These are phyloP conservation scores for Neoboletus brunneissimus DNA, from an alignment of 768 basidiomycete genomes.

Conservation along the genomic window DNA sequence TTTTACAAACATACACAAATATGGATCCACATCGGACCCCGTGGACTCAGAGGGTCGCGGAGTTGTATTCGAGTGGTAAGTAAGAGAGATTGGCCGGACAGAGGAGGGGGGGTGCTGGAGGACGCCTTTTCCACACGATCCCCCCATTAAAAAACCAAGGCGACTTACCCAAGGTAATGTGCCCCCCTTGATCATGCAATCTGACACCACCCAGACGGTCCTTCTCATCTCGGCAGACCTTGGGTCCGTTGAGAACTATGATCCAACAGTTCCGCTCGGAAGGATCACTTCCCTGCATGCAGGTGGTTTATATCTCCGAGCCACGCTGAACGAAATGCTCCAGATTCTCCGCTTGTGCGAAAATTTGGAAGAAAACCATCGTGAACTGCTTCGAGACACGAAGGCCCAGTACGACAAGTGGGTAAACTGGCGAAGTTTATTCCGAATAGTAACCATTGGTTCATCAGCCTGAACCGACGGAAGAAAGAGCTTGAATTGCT, in stretches of 20 bases:
- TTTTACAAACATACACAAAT: neutral
- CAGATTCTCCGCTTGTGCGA: neutral
- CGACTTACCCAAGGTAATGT: neutral
- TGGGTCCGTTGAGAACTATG: neutral
- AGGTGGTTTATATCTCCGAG: slow-evolving; percentile 6
- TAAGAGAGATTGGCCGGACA: neutral
- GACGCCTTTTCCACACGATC: neutral
- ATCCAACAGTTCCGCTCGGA: neutral
- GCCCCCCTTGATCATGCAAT: slow-evolving; percentile 6
- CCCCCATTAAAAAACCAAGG: neutral
- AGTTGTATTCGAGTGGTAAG: no score
- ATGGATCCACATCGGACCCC: slow-evolving; percentile 6
- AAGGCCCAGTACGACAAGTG: slow-evolving; percentile 3
- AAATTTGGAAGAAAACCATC: neutral
- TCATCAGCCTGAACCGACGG: neutral
- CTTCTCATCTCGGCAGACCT: slow-evolving; percentile 5
- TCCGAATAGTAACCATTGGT: neutral
- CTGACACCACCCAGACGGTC: neutral
- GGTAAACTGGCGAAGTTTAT: neutral
- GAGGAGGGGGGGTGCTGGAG: neutral
- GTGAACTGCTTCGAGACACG: neutral
- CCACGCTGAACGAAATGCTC: slow-evolving; percentile 8
- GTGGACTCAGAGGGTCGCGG: slow-evolving; percentile 6
- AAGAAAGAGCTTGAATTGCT: neutral
- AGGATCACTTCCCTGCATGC: neutral